Evolutionary conservation across 139 green algal genomes (phyloP).

Genomic region (Chlamydomonas incerta): DNA sequence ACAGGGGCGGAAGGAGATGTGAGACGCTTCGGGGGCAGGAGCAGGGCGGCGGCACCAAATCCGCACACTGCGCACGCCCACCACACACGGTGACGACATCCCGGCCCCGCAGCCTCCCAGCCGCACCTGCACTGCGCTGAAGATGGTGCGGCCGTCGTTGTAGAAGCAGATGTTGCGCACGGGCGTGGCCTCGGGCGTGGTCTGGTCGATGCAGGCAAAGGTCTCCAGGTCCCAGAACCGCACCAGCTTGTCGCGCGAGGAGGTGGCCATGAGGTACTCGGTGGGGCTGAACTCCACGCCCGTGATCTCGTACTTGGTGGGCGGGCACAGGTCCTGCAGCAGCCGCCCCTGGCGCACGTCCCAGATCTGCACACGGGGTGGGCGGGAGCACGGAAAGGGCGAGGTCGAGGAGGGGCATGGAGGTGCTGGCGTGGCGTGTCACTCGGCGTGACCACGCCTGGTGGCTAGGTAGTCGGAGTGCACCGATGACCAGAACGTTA

Average conservation of each 20-base stretch:
- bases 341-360: constrained; percentile 79
- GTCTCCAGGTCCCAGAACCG: constrained; percentile 89
- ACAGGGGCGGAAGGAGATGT: no score
- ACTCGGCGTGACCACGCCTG: no score
- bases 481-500: no score
- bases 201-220: constrained; percentile 67
- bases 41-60: no score
- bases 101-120: no score
- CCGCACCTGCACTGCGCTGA: constrained; percentile 61
- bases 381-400: no score
- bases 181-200: constrained; percentile 68
- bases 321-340: constrained; percentile 69
- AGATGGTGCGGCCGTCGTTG: constrained; percentile 74
- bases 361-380: constrained; percentile 87
- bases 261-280: constrained; percentile 86
- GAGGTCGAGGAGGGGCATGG: no score
- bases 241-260: constrained; percentile 68
- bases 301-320: constrained; percentile 70
- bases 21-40: no score
- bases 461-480: no score
- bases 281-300: constrained; percentile 85
- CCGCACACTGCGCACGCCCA: no score
- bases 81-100: no score
- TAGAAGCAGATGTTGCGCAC: constrained; percentile 78
- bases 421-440: no score